Conservation (phyloP, 768 basidiomycete species). For the Stropharia rugosoannulata region DNA sequence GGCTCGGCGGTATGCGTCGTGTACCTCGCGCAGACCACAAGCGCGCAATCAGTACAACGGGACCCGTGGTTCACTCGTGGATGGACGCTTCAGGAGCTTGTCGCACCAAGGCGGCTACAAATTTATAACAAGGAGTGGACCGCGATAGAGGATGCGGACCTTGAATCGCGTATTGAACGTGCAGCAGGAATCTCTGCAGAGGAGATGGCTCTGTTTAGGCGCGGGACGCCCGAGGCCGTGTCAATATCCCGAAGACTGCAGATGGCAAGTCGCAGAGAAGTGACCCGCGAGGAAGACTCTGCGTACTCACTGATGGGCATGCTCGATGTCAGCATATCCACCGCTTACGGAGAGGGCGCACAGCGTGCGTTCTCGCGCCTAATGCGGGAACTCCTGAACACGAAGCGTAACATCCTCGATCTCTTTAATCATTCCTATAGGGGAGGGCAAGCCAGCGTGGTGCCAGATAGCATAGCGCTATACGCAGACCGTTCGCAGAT, state of each 20-base stretch:
- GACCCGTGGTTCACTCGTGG: constrained; percentile 15
- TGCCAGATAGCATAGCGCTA: too few species aligned
- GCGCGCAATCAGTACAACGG: neutral
- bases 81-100: constrained; percentile 16
- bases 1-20: constrained; percentile 5
- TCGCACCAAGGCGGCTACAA: constrained; percentile 1
- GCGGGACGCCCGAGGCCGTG: neutral
- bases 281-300: constrained; percentile 10
- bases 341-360: constrained; percentile 12
- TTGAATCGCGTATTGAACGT: neutral
- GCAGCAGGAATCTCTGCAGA: constrained; percentile 6
- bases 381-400: constrained; percentile 5
- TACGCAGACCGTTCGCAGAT: too few species aligned
- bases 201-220: neutral
- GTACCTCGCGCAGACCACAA: constrained; percentile 5
- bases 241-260: constrained; percentile 1
- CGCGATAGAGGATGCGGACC: neutral
- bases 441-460: too few species aligned
- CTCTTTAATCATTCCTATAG: neutral
- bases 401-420: neutral
- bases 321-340: constrained; percentile 10
- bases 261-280: constrained; percentile 5
- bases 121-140: constrained; percentile 10
- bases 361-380: constrained; percentile 12
- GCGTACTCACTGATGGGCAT: constrained; percentile 12